Evolutionary conservation across 1,284 basidiomycete genomes (phyloP).

Genomic region (Apiotrichum gamsii): DNA sequence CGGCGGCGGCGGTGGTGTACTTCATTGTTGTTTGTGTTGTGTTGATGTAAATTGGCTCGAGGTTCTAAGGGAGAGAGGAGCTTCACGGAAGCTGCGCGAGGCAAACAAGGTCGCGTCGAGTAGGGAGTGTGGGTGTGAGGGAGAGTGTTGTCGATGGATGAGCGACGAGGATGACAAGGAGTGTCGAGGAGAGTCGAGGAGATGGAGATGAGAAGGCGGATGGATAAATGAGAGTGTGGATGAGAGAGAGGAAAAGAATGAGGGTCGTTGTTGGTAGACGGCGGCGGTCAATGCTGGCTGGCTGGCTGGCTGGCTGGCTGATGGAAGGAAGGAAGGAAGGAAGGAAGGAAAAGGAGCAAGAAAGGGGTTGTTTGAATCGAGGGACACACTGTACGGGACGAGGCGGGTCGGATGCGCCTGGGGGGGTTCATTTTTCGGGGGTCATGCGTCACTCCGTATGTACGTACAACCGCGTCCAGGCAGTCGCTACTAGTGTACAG

Average conservation of each 20-base stretch:
- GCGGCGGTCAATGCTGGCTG: neutral
- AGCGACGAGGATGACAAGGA: neutral
- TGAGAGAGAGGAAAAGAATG: neutral
- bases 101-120: no score
- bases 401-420: no score
- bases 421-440: no score
- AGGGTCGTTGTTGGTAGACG: neutral
- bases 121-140: neutral
- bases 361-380: no score
- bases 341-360: neutral
- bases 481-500: no score
- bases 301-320: neutral
- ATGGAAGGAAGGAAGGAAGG: neutral
- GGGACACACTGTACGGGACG: no score
- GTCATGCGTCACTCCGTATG: no score
- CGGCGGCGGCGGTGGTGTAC: constrained; percentile 11
- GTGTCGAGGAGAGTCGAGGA: neutral
- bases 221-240: neutral
- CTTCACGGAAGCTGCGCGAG: neutral
- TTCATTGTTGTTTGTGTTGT: constrained; percentile 11
- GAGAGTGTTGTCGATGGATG: neutral
- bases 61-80: neutral
- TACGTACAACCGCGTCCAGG: no score
- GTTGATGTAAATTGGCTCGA: neutral
- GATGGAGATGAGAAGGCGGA: neutral